Percentiles rank a stretch among this genome's conserved stretches.
Conservation (phyloP, 108 stramenopile genomes). For the Hondaea fermentalgiana region DNA sequence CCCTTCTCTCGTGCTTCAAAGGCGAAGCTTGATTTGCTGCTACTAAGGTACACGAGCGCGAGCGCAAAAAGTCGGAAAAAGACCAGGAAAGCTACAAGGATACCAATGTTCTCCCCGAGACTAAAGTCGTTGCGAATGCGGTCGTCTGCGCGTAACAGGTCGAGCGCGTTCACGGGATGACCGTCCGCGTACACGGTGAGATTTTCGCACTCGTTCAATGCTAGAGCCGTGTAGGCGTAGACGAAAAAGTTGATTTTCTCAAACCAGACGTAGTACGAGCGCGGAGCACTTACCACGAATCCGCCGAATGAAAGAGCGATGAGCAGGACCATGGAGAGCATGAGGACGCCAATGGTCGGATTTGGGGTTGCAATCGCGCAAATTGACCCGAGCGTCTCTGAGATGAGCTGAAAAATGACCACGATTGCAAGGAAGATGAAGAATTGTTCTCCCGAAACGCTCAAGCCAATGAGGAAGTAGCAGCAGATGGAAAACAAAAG, state of each 20-base stretch:
- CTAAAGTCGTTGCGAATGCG: not conserved
- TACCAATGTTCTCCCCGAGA: not conserved
- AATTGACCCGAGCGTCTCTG: not conserved
- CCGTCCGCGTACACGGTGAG: not conserved
- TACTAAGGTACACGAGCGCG: not conserved
- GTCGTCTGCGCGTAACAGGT: not conserved
- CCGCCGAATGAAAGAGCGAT: not conserved
- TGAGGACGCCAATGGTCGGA: not conserved
- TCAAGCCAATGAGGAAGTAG: not conserved
- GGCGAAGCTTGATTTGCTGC: not conserved
- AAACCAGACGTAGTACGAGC: slow-evolving; percentile 55
- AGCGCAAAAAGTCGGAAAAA: not conserved
- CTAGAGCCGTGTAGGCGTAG: slow-evolving; percentile 50
- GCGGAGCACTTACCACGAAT: not conserved
- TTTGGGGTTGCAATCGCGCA: not conserved
- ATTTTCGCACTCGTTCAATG: not conserved
- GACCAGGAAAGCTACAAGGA: not conserved
- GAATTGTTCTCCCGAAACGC: not conserved
- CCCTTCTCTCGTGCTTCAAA: not conserved
- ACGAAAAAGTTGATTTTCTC: slow-evolving; percentile 49
- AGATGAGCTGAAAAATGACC: not conserved
- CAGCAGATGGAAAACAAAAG: not conserved
- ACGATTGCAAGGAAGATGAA: not conserved
- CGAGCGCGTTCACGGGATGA: not conserved
- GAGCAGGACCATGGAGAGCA: not conserved